Percentiles rank a stretch among this genome's conserved stretches.
These are phyloP conservation scores for Lasiodiplodia theobromae DNA, from an alignment of 2,329 filamentous ascomycete species.

Conservation along the genomic window DNA sequence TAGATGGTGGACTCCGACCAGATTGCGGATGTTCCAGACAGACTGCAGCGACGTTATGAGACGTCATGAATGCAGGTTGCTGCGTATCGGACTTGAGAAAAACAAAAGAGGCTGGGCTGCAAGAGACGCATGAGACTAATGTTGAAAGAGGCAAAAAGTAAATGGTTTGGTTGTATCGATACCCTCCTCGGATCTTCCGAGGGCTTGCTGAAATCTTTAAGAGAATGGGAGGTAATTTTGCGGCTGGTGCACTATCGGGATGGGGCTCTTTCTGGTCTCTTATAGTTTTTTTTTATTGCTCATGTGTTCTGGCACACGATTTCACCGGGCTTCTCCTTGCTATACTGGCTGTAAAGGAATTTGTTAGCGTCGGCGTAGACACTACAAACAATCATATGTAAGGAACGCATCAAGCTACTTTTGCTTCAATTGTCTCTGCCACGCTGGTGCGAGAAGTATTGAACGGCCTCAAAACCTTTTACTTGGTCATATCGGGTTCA, in stretches of 20 bases:
- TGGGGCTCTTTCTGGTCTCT: neutral
- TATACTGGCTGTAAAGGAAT: neutral
- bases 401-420: neutral
- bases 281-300: neutral
- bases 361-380: neutral
- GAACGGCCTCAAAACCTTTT: too few species aligned
- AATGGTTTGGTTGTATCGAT: conserved; percentile 7
- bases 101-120: too few species aligned
- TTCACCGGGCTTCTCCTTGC: neutral
- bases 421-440: neutral
- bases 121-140: neutral
- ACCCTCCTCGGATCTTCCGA: conserved; percentile 1
- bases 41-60: neutral
- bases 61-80: neutral
- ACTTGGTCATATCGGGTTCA: too few species aligned
- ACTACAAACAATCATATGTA: neutral
- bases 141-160: neutral
- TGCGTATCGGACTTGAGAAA: neutral
- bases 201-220: neutral
- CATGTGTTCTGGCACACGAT: neutral
- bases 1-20: neutral
- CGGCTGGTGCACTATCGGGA: neutral
- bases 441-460: too few species aligned
- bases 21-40: neutral
- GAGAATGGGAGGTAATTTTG: neutral